Conservation (phyloP, 306 rosid species). For the Quercus cerris region DNA sequence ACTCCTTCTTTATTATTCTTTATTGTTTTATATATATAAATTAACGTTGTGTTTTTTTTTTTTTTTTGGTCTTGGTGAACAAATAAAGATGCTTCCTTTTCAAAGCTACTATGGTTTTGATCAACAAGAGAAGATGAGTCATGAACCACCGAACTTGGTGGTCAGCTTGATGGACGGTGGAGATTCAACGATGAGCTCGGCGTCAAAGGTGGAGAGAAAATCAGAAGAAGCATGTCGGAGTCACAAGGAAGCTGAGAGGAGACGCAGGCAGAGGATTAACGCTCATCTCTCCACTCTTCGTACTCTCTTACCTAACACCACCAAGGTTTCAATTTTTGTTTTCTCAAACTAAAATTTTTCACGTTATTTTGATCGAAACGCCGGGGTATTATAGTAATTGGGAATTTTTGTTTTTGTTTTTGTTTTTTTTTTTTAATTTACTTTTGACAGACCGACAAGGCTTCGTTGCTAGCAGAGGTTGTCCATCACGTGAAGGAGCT, state of each 20-base stretch:
- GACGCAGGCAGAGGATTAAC: slow-evolving; percentile 92
- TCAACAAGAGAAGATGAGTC: slow-evolving; percentile 11
- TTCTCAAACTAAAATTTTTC: neutral
- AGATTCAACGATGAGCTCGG: slow-evolving; percentile 33
- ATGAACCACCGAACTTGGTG: slow-evolving; percentile 5
- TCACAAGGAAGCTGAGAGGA: slow-evolving; percentile 91
- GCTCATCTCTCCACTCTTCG: slow-evolving; percentile 83
- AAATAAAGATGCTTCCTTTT: slow-evolving; percentile 43
- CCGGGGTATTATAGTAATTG: slow-evolving; percentile 23
- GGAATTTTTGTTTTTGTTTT: neutral
- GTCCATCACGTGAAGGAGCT: slow-evolving; percentile 71
- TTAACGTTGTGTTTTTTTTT: too few species aligned
- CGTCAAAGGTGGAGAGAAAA: slow-evolving; percentile 35
- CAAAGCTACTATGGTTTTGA: slow-evolving; percentile 34
- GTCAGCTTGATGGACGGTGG: slow-evolving; percentile 31
- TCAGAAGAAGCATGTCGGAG: slow-evolving; percentile 66
- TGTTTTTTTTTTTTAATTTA: neutral
- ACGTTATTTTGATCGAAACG: neutral
- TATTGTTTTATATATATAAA: too few species aligned
- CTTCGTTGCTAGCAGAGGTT: slow-evolving; percentile 80
- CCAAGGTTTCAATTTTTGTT: slow-evolving; percentile 38
- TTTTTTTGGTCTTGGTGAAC: neutral
- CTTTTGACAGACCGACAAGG: slow-evolving; percentile 68
- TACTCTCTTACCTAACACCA: slow-evolving; percentile 67
- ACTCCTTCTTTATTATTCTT: too few species aligned